These are phyloP conservation scores for Ascochyta fabae DNA, from an alignment of 2,329 filamentous ascomycete species.

Conservation along the genomic window DNA sequence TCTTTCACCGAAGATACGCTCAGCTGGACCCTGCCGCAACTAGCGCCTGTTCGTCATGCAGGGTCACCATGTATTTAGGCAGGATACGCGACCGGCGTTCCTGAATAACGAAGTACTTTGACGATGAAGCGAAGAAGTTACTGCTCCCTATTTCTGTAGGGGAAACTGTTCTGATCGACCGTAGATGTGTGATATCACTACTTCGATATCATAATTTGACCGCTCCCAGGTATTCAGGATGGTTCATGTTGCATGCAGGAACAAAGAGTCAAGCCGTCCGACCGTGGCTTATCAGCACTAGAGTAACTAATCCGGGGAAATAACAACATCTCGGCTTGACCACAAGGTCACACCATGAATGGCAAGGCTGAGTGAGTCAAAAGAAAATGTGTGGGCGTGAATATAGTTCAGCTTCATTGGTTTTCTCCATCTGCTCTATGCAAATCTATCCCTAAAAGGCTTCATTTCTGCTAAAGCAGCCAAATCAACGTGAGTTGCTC, in stretches of 20 bases:
- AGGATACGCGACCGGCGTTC: background rate
- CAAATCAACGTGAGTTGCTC: background rate
- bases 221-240: conserved; percentile 2
- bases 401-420: background rate
- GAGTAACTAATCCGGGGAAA: conserved; percentile 37
- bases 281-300: conserved; percentile 28
- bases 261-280: conserved; percentile 17
- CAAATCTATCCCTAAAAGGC: no score
- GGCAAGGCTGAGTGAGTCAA: conserved; percentile 20
- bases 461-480: background rate
- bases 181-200: background rate
- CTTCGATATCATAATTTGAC: background rate
- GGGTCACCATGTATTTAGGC: conserved; percentile 9
- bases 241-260: conserved; percentile 1
- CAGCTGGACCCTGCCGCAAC: conserved; percentile 7
- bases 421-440: background rate
- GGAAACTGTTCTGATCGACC: background rate
- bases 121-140: background rate
- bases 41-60: background rate
- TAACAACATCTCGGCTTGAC: conserved; percentile 21
- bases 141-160: conserved; percentile 5
- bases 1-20: conserved; percentile 2
- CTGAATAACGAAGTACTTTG: background rate
- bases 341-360: conserved; percentile 17
- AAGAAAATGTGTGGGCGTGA: conserved; percentile 1